These are phyloP conservation scores for Metschnikowia santaceciliae DNA, from an alignment of 805 yeast genomes.

Conservation along the genomic window DNA sequence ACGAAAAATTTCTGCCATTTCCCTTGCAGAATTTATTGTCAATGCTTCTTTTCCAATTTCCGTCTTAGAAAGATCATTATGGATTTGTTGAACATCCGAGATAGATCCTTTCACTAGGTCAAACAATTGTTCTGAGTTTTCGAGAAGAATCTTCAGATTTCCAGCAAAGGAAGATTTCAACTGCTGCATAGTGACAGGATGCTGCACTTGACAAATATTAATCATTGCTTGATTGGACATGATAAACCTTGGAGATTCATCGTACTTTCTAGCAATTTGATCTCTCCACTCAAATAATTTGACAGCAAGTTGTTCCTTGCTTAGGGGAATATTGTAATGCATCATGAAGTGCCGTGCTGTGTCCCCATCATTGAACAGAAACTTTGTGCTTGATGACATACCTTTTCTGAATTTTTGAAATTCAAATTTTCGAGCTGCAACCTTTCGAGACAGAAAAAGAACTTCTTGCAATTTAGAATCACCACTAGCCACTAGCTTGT, in stretches of 20 bases:
- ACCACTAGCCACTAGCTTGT: constrained; percentile 44
- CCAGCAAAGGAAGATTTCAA: constrained; percentile 6
- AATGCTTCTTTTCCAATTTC: not conserved
- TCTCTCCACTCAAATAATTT: constrained; percentile 84
- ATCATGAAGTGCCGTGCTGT: constrained; percentile 48
- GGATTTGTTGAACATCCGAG: constrained; percentile 1
- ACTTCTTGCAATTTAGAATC: constrained; percentile 55
- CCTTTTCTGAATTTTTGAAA: constrained; percentile 61
- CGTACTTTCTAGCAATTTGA: constrained; percentile 61
- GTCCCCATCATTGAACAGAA: constrained; percentile 46
- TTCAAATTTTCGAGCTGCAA: constrained; percentile 79
- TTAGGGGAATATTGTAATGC: constrained; percentile 59
- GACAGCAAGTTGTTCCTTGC: constrained; percentile 53
- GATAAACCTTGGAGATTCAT: constrained; percentile 79
- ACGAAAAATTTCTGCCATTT: not conserved
- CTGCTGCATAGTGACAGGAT: constrained; percentile 49
- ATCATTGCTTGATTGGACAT: constrained; percentile 80
- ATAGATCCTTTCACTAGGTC: constrained; percentile 47
- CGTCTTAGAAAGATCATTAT: not conserved
- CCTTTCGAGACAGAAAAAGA: constrained; percentile 68
- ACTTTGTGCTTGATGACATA: constrained; percentile 18
- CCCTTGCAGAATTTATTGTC: not conserved
- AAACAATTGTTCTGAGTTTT: constrained; percentile 55
- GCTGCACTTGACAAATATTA: constrained; percentile 48
- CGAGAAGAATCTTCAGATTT: constrained; percentile 34